Evolutionary conservation across 805 yeast genomes (phyloP).

Genomic region (Myxozyma geophila): DNA sequence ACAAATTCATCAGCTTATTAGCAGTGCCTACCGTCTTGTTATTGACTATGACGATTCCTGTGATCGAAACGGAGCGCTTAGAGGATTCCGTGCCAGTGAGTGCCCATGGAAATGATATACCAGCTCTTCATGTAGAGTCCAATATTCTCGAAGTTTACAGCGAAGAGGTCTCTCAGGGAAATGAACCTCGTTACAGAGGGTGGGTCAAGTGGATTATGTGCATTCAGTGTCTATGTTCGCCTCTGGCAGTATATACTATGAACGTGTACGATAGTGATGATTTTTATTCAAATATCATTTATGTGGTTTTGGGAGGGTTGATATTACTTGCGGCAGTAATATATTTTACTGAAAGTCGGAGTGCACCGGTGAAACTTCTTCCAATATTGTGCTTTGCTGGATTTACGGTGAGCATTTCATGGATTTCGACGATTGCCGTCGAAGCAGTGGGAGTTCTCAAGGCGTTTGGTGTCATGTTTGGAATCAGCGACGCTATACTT

Average conservation of each 20-base stretch:
- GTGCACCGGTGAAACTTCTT: constrained; percentile 20
- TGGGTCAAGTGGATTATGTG: constrained; percentile 40
- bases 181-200: constrained; percentile 17
- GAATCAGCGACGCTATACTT: constrained; percentile 74
- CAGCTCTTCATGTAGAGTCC: constrained; percentile 7
- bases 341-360: constrained; percentile 19
- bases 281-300: constrained; percentile 4
- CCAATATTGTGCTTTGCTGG: constrained; percentile 51
- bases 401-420: constrained; percentile 65
- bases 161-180: constrained; percentile 34
- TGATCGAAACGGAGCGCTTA: constrained; percentile 36
- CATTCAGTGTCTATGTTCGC: constrained; percentile 45
- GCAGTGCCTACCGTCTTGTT: constrained; percentile 44
- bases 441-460: constrained; percentile 70
- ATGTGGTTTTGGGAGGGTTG: constrained; percentile 17
- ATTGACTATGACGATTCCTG: constrained; percentile 45
- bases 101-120: constrained; percentile 2
- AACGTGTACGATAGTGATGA: constrained; percentile 16
- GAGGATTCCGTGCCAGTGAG: not conserved
- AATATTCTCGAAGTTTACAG: not conserved
- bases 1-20: constrained; percentile 39
- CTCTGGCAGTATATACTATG: constrained; percentile 41
- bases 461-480: constrained; percentile 60
- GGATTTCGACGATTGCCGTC: constrained; percentile 72
- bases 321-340: constrained; percentile 1